A percentile compares a stretch with the other conserved stretches of the same genome.
These are phyloP conservation scores for Vaccinium macrocarpon DNA, from an alignment of 148 eudicot genomes.

Conservation along the genomic window DNA sequence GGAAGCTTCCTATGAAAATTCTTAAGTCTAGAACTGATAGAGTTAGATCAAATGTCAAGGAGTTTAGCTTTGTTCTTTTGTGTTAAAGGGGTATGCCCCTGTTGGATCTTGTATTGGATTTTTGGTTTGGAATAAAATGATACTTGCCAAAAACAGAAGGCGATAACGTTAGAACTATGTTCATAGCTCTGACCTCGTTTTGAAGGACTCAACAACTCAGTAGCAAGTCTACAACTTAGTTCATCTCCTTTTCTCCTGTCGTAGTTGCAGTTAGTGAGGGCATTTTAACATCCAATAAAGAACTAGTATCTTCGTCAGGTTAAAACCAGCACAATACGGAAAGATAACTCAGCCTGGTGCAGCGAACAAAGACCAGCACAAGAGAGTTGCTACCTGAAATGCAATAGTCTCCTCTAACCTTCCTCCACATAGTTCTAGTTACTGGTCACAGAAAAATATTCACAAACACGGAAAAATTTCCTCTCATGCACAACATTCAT, in stretches of 20 bases:
- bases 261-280: neutral
- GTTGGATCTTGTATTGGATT: no score
- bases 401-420: constrained; percentile 4
- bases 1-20: no score
- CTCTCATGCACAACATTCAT: neutral
- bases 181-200: neutral
- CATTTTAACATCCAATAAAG: neutral
- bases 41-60: no score
- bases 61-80: no score
- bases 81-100: no score
- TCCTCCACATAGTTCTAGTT: neutral
- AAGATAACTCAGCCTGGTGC: neutral
- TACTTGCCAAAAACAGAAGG: no score
- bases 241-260: neutral
- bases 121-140: no score
- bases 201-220: neutral
- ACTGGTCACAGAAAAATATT: neutral
- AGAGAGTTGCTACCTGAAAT: neutral
- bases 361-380: neutral
- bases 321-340: neutral
- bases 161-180: neutral
- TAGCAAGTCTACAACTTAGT: neutral
- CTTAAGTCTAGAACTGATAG: no score
- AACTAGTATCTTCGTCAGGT: neutral
- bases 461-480: neutral